A percentile compares a stretch with the other conserved stretches of the same genome.
phyloP scores from a whole-genome alignment of 192 early-diverging fungal genomes.

The Umbelopsis sp. region DNA sequence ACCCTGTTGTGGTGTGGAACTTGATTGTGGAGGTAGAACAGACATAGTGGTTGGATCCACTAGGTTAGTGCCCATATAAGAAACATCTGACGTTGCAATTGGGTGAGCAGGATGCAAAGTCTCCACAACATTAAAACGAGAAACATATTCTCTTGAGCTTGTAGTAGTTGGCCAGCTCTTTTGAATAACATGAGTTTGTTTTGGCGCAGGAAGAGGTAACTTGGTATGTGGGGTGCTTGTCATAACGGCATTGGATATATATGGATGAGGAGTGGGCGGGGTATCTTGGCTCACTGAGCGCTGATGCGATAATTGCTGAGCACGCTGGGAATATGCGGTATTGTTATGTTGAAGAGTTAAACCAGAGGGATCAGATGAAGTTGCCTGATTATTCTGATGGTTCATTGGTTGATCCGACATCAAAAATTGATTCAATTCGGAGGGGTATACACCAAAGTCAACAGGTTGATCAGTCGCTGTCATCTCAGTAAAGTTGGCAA shows the following conservation, averaged over 20 bases:
- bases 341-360: conserved; percentile 2
- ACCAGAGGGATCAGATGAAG: neutral
- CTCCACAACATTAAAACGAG: conserved; percentile 2
- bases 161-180: conserved; percentile 10
- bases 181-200: conserved; percentile 4
- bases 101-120: conserved; percentile 4
- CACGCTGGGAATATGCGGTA: conserved; percentile 8
- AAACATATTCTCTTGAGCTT: neutral
- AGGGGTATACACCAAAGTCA: conserved; percentile 16
- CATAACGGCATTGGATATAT: conserved; percentile 7
- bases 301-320: conserved; percentile 14
- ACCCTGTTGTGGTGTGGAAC: neutral
- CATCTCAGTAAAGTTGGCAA: neutral
- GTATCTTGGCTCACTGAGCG: conserved; percentile 14
- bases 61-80: conserved; percentile 2
- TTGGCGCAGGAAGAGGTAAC: neutral
- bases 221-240: conserved; percentile 12
- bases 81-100: neutral
- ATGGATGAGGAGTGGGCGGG: conserved; percentile 2
- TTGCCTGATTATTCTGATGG: neutral
- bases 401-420: conserved; percentile 7
- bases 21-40: neutral
- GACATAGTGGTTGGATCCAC: conserved; percentile 1
- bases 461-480: neutral
- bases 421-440: conserved; percentile 4